phyloP scores from a whole-genome alignment of 2,329 filamentous ascomycete genomes.

The Mycosphaerella sp. region DNA sequence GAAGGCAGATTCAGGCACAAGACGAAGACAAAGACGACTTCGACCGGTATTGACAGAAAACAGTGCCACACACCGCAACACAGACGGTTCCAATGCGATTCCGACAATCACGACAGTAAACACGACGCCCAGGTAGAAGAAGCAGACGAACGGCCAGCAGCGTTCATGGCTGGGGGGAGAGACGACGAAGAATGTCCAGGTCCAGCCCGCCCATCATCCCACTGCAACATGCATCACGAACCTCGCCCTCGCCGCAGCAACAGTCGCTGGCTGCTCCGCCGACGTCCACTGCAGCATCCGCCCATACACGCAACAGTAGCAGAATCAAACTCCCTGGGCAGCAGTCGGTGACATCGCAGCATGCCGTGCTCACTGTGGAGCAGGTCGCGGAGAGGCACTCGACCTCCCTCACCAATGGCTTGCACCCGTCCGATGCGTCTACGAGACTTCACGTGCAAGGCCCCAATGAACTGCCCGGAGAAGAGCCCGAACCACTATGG shows the following conservation, averaged over 20 bases:
- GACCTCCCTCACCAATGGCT: slow-evolving; percentile 76
- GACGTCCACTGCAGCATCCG: neutral
- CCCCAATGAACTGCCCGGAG: slow-evolving; percentile 89
- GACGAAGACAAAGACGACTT: neutral
- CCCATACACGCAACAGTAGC: slow-evolving; percentile 28
- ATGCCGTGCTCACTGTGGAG: slow-evolving; percentile 63
- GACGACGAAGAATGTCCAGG: slow-evolving; percentile 53
- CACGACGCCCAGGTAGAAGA: neutral
- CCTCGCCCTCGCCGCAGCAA: slow-evolving; percentile 6
- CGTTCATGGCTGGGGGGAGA: slow-evolving; percentile 38
- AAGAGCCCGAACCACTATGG: slow-evolving; percentile 90
- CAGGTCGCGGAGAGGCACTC: slow-evolving; percentile 71
- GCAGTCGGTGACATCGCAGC: slow-evolving; percentile 44
- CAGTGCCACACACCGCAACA: neutral
- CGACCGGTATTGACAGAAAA: neutral
- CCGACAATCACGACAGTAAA: slow-evolving; percentile 2
- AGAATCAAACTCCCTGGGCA: slow-evolving; percentile 30
- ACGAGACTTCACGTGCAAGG: slow-evolving; percentile 74
- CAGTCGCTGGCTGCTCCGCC: slow-evolving; percentile 5
- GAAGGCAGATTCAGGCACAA: neutral
- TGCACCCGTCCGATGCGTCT: slow-evolving; percentile 74
- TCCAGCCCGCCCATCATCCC: slow-evolving; percentile 53
- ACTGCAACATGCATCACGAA: slow-evolving; percentile 36
- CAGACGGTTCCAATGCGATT: slow-evolving; percentile 1
- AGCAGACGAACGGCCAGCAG: neutral